A percentile compares a stretch with the other conserved stretches of the same genome.
These are phyloP conservation scores for Ascochyta koolunga DNA, from an alignment of 2,329 filamentous ascomycete genomes.

Conservation along the genomic window DNA sequence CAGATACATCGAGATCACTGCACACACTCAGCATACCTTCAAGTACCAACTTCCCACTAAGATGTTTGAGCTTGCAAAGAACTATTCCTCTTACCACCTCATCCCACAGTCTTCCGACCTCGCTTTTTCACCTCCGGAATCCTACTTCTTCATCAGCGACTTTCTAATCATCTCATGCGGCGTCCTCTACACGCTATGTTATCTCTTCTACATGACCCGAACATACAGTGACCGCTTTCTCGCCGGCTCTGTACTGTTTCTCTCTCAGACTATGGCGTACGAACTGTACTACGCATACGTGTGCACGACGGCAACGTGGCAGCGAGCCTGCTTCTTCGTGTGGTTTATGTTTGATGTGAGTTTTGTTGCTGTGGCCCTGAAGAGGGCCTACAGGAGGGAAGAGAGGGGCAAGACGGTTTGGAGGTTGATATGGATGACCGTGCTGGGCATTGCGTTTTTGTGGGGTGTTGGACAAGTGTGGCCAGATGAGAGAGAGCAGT, in stretches of 20 bases:
- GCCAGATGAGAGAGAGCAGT: conserved; percentile 49
- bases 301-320: conserved; percentile 43
- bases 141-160: conserved; percentile 51
- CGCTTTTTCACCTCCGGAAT: conserved; percentile 46
- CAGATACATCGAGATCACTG: too few species aligned
- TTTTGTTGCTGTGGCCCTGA: conserved; percentile 44
- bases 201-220: conserved; percentile 48
- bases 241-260: conserved; percentile 42
- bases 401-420: conserved; percentile 28
- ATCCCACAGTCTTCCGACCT: conserved; percentile 60
- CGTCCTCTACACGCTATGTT: conserved; percentile 50
- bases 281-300: conserved; percentile 50
- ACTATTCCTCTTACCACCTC: conserved; percentile 53
- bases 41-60: not conserved
- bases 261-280: conserved; percentile 46
- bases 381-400: conserved; percentile 33
- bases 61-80: conserved; percentile 41
- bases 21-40: too few species aligned
- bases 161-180: conserved; percentile 50
- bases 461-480: conserved; percentile 35
- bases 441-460: conserved; percentile 38
- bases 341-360: conserved; percentile 48
- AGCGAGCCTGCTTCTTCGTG: conserved; percentile 44
- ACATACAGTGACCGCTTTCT: conserved; percentile 46
- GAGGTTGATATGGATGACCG: conserved; percentile 35